Evolutionary conservation across 2,329 filamentous ascomycete genomes (phyloP).

Genomic region (Botrytis elliptica): DNA sequence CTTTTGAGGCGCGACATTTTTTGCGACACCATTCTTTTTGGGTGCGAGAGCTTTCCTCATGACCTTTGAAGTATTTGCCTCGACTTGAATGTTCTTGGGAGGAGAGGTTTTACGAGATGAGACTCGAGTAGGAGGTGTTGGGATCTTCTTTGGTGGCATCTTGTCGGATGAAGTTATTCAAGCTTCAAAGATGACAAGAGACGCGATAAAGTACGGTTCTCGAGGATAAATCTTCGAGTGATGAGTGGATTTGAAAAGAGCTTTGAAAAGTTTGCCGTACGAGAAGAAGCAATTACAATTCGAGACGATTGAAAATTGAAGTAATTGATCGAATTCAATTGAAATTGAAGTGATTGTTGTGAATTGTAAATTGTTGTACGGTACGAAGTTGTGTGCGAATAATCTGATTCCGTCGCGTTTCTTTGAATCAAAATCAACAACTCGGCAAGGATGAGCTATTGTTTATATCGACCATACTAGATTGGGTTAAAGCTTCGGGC

Average conservation of each 20-base stretch:
- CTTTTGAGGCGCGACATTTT: slow-evolving; percentile 26
- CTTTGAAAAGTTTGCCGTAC: neutral
- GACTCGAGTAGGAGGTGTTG: slow-evolving; percentile 16
- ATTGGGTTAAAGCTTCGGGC: neutral
- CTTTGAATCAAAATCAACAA: slow-evolving; percentile 8
- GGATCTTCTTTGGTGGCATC: slow-evolving; percentile 15
- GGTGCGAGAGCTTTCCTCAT: slow-evolving; percentile 13
- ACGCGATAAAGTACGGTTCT: neutral
- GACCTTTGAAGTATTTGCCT: slow-evolving; percentile 6
- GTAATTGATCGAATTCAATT: neutral
- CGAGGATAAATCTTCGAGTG: slow-evolving; percentile 10
- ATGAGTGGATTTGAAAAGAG: neutral
- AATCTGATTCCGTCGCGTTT: slow-evolving; percentile 12
- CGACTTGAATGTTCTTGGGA: neutral
- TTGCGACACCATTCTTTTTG: slow-evolving; percentile 12
- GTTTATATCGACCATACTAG: neutral
- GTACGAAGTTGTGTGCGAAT: slow-evolving; percentile 11
- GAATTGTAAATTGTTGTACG: neutral
- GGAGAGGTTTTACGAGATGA: slow-evolving; percentile 13
- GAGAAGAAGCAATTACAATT: neutral
- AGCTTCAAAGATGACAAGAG: slow-evolving; percentile 5
- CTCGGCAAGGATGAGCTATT: slow-evolving; percentile 2
- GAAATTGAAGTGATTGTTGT: neutral
- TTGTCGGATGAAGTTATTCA: neutral
- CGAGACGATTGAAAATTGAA: neutral